Percentiles rank a stretch among this genome's conserved stretches.
Evolutionary conservation across 768 basidiomycete species (phyloP).

Genomic region (Harrya chromipes): DNA sequence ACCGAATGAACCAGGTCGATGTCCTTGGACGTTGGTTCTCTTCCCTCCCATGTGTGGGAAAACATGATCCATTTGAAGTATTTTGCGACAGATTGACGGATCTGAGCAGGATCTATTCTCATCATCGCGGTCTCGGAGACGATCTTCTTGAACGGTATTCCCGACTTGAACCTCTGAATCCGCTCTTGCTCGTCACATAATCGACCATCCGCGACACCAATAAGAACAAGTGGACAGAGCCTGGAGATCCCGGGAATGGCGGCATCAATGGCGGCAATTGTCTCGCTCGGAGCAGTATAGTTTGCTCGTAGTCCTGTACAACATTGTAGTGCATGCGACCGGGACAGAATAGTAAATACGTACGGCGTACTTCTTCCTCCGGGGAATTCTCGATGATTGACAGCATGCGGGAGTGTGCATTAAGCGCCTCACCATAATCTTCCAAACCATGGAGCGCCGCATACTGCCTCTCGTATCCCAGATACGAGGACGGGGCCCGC

Average conservation of each 20-base stretch:
- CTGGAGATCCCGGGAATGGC: neutral
- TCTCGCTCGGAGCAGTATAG: neutral
- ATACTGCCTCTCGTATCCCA: neutral
- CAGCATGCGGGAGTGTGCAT: neutral
- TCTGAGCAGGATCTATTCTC: neutral
- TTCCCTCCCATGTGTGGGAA: conserved; percentile 2
- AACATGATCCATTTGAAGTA: conserved; percentile 1
- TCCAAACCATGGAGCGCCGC: neutral
- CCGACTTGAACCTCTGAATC: neutral
- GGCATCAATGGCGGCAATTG: neutral
- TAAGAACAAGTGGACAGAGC: neutral
- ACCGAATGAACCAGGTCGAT: neutral
- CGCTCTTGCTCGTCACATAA: neutral
- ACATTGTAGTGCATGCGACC: neutral
- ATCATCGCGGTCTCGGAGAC: neutral
- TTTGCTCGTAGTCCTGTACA: neutral
- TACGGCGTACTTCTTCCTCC: neutral
- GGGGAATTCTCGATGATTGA: neutral
- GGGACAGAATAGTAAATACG: neutral
- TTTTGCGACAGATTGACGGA: neutral
- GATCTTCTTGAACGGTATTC: neutral
- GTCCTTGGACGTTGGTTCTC: neutral
- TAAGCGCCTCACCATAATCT: neutral
- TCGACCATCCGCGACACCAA: neutral
- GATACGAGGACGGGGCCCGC: neutral